A percentile compares a stretch with the other conserved stretches of the same genome.
Evolutionary conservation across 75 land plant species (phyloP).

Genomic region (Ceratopteris richardii): DNA sequence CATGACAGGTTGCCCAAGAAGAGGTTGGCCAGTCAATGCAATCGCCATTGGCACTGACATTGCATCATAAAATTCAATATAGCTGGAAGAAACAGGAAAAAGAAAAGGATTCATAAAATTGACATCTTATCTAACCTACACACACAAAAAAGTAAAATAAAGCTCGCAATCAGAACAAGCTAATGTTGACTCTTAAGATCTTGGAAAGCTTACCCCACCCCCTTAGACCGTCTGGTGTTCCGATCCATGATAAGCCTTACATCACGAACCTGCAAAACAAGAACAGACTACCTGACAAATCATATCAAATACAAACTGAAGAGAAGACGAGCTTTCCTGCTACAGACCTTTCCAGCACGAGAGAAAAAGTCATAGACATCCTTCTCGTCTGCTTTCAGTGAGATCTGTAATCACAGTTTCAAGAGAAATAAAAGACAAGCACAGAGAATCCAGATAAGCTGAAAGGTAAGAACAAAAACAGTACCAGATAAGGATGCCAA

Average conservation of each 20-base stretch:
- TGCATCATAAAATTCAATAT: constrained; percentile 97
- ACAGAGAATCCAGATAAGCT: background rate
- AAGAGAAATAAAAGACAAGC: background rate
- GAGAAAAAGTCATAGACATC: constrained; percentile 97
- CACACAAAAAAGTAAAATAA: background rate
- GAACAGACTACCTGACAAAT: background rate
- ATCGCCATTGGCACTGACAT: constrained; percentile 99
- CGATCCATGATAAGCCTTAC: constrained; percentile 97
- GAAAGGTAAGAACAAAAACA: background rate
- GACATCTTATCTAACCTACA: no score
- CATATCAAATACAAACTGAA: background rate
- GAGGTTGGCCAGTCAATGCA: constrained; percentile 77
- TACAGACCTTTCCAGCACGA: constrained; percentile 83
- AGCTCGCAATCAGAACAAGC: background rate
- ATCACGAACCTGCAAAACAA: constrained; percentile 77
- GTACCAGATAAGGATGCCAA: background rate
- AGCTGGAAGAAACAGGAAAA: constrained; percentile 56
- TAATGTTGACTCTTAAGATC: no score
- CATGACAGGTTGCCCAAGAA: constrained; percentile 95
- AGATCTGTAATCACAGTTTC: constrained; percentile 47
- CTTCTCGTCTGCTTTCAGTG: constrained; percentile 87
- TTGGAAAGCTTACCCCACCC: constrained; percentile 84
- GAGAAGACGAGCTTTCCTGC: no score
- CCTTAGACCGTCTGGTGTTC: constrained; percentile 94
- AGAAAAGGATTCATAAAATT: no score